Evolutionary conservation across 106 monocot species (phyloP), one percentile per base, ranked within the genome.

Genomic region (Dactylorhiza incarnata): DNA sequence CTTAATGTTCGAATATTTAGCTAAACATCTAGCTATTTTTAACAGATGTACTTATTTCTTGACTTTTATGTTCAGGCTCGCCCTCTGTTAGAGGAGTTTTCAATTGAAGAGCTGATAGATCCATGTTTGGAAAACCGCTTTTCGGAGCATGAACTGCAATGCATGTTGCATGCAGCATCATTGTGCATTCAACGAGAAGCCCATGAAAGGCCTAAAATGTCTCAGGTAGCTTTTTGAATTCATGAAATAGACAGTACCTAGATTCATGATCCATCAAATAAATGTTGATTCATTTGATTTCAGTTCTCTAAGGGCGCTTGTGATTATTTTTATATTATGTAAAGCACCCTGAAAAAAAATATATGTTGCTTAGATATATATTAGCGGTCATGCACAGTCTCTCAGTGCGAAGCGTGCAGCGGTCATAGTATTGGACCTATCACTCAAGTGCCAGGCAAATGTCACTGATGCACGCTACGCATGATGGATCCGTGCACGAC

Each of bases 141-240:
- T 66, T 85, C 80, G 1, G 87, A 89, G 62, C 88, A 86, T 5
- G 93, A 93, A 76, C 87, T 85, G 6, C 76, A 74, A 45, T 90
- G 84, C 77, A 96, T 96, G 95, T 14, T 93, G 78, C 90, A 90
- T 29, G 93, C 93, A 48, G 92, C 93, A 43, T 91, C 84, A 24
- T 63, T 96, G 74, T 96, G 95, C 66, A 89, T 96, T 19, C 73
- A 93, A 16, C 93, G 90, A 2, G 90, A 96, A 80, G 89, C 95
- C n/a, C 79, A 87, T 63, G 51, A 82, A 17, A 85, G 95, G 75
- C 95, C 95, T 47, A 86, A 84, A 51, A 96, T 93, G 88, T 93
- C 93, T 71, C 93, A 93, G 86, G 95, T 72, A 72, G 49, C 44
- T 8, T 45, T 46, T 8, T 6, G 37, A 37, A 37, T 69, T 16